phyloP scores from a whole-genome alignment of 2,329 filamentous ascomycete species.

The Lachnellula subtilissima region DNA sequence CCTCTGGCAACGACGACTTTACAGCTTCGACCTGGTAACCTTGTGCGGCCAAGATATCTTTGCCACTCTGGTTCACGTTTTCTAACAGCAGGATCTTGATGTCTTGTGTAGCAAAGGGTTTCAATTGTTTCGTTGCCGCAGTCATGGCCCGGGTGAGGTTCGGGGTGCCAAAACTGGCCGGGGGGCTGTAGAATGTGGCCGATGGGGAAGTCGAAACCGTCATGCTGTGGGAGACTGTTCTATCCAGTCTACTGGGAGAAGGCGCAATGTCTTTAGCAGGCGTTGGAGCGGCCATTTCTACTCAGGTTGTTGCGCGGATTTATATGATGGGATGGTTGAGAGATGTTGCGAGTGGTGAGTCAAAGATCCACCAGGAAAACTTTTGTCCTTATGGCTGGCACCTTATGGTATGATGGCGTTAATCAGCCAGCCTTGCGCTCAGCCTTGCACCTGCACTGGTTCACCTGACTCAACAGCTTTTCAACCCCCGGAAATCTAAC shows the following conservation, averaged over 20 bases:
- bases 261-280: constrained; percentile 45
- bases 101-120: constrained; percentile 92
- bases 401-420: neutral
- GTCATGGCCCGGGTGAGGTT: constrained; percentile 40
- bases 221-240: constrained; percentile 52
- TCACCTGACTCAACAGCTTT: neutral
- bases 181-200: constrained; percentile 68
- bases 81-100: constrained; percentile 95
- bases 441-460: neutral
- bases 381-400: neutral
- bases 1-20: constrained; percentile 86
- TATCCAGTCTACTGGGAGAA: constrained; percentile 32
- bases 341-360: neutral
- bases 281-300: constrained; percentile 27
- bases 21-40: constrained; percentile 94
- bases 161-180: constrained; percentile 54
- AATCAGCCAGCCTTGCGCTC: constrained; percentile 3
- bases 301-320: neutral
- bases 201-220: constrained; percentile 71
- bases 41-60: constrained; percentile 74
- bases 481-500: neutral
- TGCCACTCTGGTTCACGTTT: constrained; percentile 89
- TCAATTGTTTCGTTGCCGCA: constrained; percentile 65
- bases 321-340: neutral
- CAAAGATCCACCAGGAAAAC: neutral